Evolutionary conservation across 2,329 filamentous ascomycete species (phyloP).

Genomic region (Diaporthe aspalathi): DNA sequence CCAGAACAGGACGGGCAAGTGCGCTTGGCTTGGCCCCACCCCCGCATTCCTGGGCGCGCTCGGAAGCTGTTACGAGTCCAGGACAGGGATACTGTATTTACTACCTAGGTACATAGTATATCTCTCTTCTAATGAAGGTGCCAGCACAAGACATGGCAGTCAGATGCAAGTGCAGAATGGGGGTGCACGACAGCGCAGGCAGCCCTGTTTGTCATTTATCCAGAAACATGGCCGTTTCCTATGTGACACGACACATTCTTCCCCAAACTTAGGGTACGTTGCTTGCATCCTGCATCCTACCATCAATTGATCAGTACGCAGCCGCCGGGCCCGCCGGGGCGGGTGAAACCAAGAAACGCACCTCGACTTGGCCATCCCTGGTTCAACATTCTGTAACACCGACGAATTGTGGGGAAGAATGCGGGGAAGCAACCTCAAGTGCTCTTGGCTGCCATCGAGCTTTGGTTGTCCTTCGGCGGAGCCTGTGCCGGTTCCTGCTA

Average conservation of each 20-base stretch:
- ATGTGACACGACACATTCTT: background rate
- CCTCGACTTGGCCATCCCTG: constrained; percentile 2
- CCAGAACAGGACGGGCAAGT: background rate
- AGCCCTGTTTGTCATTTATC: constrained; percentile 1
- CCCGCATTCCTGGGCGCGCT: constrained; percentile 35
- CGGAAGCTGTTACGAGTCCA: constrained; percentile 1
- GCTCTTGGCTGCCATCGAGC: background rate
- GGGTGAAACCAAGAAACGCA: constrained; percentile 25
- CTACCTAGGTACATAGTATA: too few species aligned
- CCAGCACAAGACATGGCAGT: background rate
- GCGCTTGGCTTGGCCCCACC: constrained; percentile 28
- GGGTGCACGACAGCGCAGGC: background rate
- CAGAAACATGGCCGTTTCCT: constrained; percentile 14
- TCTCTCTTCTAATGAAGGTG: too few species aligned
- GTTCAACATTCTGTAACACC: constrained; percentile 21
- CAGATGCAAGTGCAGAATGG: background rate
- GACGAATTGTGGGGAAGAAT: constrained; percentile 17
- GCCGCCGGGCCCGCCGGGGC: background rate
- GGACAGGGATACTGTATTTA: background rate
- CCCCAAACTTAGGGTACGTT: too few species aligned
- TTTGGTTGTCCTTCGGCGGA: background rate
- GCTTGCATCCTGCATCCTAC: too few species aligned
- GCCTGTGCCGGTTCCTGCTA: background rate
- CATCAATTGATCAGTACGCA: too few species aligned
- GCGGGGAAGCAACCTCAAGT: constrained; percentile 10